A percentile compares a stretch with the other conserved stretches of the same genome.
Evolutionary conservation across 805 yeast genomes (phyloP).

Genomic region (Candida caryicola): DNA sequence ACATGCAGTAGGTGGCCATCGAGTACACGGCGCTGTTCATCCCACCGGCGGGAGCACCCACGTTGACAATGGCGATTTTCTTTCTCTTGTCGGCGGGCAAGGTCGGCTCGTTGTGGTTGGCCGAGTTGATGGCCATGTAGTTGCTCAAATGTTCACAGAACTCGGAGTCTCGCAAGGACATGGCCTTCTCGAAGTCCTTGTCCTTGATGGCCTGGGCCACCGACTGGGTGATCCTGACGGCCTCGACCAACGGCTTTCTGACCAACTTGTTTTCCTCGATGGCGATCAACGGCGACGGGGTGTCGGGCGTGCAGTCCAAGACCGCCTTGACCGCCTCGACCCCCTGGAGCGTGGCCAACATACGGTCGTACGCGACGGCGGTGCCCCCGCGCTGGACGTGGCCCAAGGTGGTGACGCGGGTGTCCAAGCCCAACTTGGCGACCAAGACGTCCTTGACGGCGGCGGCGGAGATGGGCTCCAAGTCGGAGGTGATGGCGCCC

Average conservation of each 20-base stretch:
- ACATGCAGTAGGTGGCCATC: constrained; percentile 83
- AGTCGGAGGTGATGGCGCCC: constrained; percentile 86
- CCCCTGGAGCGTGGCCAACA: constrained; percentile 92
- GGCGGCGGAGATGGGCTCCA: constrained; percentile 76
- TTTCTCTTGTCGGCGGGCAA: constrained; percentile 57
- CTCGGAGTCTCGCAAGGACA: constrained; percentile 81
- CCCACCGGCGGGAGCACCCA: constrained; percentile 98
- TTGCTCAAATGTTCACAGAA: constrained; percentile 77
- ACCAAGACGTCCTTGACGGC: constrained; percentile 81
- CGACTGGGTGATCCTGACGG: constrained; percentile 81
- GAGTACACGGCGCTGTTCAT: constrained; percentile 90
- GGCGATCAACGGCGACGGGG: constrained; percentile 95
- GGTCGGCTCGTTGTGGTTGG: constrained; percentile 59
- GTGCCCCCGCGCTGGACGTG: constrained; percentile 99
- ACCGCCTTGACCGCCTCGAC: constrained; percentile 96
- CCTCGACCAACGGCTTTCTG: constrained; percentile 82
- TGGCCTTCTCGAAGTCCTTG: constrained; percentile 83
- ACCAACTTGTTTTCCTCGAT: constrained; percentile 83
- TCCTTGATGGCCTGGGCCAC: constrained; percentile 84
- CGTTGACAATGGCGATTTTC: constrained; percentile 81
- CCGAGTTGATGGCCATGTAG: constrained; percentile 65
- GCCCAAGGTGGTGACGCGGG: constrained; percentile 92
- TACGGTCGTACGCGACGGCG: constrained; percentile 92
- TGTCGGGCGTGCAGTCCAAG: constrained; percentile 78
- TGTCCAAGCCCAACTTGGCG: constrained; percentile 76